Base-by-base conservation (phyloP, 2,329 filamentous ascomycete species). In the Trichophyton benhamiae region DNA sequence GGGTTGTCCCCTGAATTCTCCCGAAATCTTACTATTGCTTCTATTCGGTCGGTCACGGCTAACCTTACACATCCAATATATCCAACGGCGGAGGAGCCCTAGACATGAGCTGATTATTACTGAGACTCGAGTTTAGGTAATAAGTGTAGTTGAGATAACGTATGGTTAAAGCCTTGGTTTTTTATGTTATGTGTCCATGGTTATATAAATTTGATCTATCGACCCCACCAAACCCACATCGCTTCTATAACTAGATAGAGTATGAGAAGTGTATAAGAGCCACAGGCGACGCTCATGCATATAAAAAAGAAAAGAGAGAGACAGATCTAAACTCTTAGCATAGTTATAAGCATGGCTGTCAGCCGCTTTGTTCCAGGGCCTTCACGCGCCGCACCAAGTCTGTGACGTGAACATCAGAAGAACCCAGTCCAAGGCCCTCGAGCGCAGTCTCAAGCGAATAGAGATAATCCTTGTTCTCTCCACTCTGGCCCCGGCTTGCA, bases 381-480 rank as follows among this genome's bases (percentile, higher is more conserved):
- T 85, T 83, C 49, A 94, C 86, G 60, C 89, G 82, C 61, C 78
- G 75, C 15, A 89, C 89, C 67, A 99, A 76, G 74, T 97, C 91
- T 58, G 83, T 86, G 60, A 99, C 82, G 78, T 99, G 92, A 64
- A 81, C 81, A 76, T 97, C 94, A 2, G 84, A 85, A 70, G 88
- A 94, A 59, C 89, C 88, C 1, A 82, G 77, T 64, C 88, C 87
- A 66, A 97, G 76, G 33, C 82, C 83, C 63, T 85, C 75, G 66
- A 99, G 79, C 5, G 89, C 89, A 62, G 78, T 77, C 71, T 96
- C 89, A 49, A 99, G 78, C 66, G 86, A 81, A 71, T 89, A 87
- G 48, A 99, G 79, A 74, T 99, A 99, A 70, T 97, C 92, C 63
- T 81, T 85, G 73, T 97, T 97, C 71, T 87, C 83, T 0, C 94